Evolutionary conservation across 352 stramenopile species (phyloP).

Genomic region (Thalassiosira mediterranea): DNA sequence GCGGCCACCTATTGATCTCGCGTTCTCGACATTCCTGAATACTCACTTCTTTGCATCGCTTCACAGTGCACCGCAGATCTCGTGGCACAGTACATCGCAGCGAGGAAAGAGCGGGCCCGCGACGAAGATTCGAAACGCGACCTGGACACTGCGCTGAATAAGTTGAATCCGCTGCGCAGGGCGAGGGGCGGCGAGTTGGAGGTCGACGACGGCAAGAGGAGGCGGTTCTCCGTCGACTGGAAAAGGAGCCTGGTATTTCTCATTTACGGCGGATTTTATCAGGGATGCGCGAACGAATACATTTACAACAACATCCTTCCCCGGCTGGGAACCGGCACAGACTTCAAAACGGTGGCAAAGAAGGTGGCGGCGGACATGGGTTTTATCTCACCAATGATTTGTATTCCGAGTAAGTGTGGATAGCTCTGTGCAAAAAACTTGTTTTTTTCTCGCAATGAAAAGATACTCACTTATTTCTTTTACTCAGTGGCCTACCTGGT

Average conservation of each 20-base stretch:
- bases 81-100: constrained; percentile 38
- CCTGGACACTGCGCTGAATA: background rate
- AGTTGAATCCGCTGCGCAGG: background rate
- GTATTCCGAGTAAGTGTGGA: too few species aligned
- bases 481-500: constrained; percentile 65
- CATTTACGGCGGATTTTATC: constrained; percentile 63
- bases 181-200: constrained; percentile 2
- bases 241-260: constrained; percentile 39
- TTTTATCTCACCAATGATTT: constrained; percentile 52
- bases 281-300: constrained; percentile 58
- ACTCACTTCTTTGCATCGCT: too few species aligned
- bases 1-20: too few species aligned
- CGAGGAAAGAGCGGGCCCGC: background rate
- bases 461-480: too few species aligned
- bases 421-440: too few species aligned
- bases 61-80: constrained; percentile 49
- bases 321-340: constrained; percentile 43
- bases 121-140: background rate
- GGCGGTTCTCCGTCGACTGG: constrained; percentile 12
- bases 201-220: background rate
- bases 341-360: constrained; percentile 30
- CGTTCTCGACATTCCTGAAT: too few species aligned
- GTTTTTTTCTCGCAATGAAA: too few species aligned
- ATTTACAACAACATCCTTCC: constrained; percentile 61
- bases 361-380: constrained; percentile 57